These are phyloP conservation scores for Penicillium canariense DNA, from an alignment of 495 filamentous ascomycete genomes.

Conservation along the genomic window DNA sequence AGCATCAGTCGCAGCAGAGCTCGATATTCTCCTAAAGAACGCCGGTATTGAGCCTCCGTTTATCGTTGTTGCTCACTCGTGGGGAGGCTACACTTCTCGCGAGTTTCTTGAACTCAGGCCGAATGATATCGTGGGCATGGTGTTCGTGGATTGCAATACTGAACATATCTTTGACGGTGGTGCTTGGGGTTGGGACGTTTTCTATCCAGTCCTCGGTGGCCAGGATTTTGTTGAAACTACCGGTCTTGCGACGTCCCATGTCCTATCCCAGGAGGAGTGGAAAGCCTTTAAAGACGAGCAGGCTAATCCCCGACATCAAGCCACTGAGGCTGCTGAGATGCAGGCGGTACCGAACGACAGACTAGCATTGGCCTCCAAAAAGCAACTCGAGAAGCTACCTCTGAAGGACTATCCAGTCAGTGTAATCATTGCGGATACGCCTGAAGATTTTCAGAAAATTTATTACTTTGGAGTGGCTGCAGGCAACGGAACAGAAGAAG, in stretches of 20 bases:
- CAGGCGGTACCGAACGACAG: constrained; percentile 12
- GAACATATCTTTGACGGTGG: constrained; percentile 20
- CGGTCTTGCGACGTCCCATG: constrained; percentile 17
- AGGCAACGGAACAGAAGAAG: constrained; percentile 15
- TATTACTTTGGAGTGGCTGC: constrained; percentile 16
- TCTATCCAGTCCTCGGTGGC: constrained; percentile 15
- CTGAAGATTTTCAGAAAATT: constrained; percentile 17
- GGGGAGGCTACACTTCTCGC: constrained; percentile 40
- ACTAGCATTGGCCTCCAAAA: constrained; percentile 11
- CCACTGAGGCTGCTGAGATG: constrained; percentile 18
- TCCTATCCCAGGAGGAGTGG: constrained; percentile 19
- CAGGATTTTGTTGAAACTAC: constrained; percentile 18
- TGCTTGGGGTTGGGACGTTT: constrained; percentile 16
- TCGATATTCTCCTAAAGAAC: constrained; percentile 20
- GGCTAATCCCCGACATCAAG: constrained; percentile 20
- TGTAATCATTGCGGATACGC: constrained; percentile 19
- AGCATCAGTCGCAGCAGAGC: constrained; percentile 18
- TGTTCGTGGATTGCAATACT: constrained; percentile 28
- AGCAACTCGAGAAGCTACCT: constrained; percentile 16
- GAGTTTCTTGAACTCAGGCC: constrained; percentile 29
- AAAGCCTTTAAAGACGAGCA: constrained; percentile 16
- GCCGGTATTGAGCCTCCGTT: constrained; percentile 31
- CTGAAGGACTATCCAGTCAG: constrained; percentile 18
- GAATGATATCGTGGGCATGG: constrained; percentile 27
- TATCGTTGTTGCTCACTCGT: constrained; percentile 43